Evolutionary conservation across 2,329 filamentous ascomycete genomes (phyloP).

Genomic region (Westerdykella sp.): DNA sequence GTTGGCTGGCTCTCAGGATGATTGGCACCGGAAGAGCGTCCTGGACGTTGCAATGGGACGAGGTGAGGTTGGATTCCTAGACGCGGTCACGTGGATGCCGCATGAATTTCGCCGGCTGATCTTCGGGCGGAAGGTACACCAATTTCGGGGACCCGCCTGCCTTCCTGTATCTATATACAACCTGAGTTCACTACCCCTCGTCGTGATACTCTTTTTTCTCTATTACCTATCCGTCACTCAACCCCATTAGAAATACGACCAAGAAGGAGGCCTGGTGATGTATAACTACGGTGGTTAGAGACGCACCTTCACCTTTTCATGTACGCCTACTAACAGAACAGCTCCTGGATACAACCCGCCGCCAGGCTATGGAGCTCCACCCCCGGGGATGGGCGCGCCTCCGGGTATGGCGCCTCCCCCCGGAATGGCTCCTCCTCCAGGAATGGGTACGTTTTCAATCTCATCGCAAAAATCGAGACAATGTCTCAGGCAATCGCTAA

Average conservation of each 20-base stretch:
- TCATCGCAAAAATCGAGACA: not conserved
- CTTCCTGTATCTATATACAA: no score
- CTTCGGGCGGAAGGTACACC: not conserved
- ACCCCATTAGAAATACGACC: no score
- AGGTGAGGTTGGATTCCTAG: not conserved
- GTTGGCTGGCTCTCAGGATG: not conserved
- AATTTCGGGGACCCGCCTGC: no score
- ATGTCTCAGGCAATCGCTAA: constrained; percentile 8
- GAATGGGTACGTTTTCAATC: constrained; percentile 58
- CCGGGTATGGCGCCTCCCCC: constrained; percentile 65
- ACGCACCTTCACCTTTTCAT: not conserved
- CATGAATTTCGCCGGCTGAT: constrained; percentile 1
- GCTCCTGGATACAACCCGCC: constrained; percentile 63
- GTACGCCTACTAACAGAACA: constrained; percentile 16
- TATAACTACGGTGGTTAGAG: constrained; percentile 32
- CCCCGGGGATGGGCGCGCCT: constrained; percentile 69
- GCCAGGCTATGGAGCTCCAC: constrained; percentile 66
- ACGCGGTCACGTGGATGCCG: not conserved
- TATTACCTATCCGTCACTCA: no score
- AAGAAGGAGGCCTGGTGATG: constrained; percentile 8
- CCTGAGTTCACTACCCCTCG: no score
- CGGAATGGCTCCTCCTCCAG: constrained; percentile 71
- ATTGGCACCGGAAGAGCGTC: not conserved
- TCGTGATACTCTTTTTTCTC: no score
- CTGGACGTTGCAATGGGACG: not conserved